Percentiles rank a stretch among this genome's conserved stretches.
Evolutionary conservation across 2,329 filamentous ascomycete genomes (phyloP).

Genomic region (Trichothecium sympodiale): DNA sequence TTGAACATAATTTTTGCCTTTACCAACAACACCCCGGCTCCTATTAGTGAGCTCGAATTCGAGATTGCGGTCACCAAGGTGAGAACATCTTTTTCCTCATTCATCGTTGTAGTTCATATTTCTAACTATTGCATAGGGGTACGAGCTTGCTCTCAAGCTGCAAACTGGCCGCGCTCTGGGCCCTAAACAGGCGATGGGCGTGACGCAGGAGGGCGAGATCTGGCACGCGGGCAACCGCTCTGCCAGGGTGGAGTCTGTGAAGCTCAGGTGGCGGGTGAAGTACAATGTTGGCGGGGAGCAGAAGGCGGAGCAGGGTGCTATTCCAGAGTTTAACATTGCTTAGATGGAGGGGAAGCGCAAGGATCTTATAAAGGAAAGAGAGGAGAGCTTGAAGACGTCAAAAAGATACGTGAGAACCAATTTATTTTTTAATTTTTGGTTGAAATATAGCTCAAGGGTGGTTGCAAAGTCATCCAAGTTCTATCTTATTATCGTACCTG

Average conservation of each 20-base stretch:
- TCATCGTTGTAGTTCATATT: too few relatives aligned
- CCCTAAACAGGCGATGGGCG: conserved; percentile 61
- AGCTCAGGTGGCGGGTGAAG: conserved; percentile 79
- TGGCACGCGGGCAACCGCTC: conserved; percentile 57
- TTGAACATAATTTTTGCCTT: conserved; percentile 70
- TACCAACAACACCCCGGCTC: conserved; percentile 64
- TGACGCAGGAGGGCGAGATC: conserved; percentile 72
- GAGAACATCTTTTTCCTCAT: too few relatives aligned
- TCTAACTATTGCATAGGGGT: conserved; percentile 51
- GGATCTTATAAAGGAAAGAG: conserved; percentile 1
- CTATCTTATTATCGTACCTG: too few relatives aligned
- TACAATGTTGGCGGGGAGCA: conserved; percentile 58
- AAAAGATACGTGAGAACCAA: too few relatives aligned
- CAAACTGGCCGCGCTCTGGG: conserved; percentile 70
- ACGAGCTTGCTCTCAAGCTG: conserved; percentile 69
- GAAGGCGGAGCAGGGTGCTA: conserved; percentile 75
- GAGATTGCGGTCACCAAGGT: conserved; percentile 92
- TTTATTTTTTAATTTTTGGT: too few relatives aligned
- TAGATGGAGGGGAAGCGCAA: conserved; percentile 19
- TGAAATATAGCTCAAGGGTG: too few relatives aligned
- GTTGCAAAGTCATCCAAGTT: too few relatives aligned
- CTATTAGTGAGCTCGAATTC: conserved; percentile 73
- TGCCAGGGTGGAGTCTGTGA: conserved; percentile 66
- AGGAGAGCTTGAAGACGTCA: too few relatives aligned
- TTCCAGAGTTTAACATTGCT: conserved; percentile 66